A percentile compares a stretch with the other conserved stretches of the same genome.
Evolutionary conservation across 2,329 filamentous ascomycete genomes (phyloP).

Genomic region (Stemphylium beticola): DNA sequence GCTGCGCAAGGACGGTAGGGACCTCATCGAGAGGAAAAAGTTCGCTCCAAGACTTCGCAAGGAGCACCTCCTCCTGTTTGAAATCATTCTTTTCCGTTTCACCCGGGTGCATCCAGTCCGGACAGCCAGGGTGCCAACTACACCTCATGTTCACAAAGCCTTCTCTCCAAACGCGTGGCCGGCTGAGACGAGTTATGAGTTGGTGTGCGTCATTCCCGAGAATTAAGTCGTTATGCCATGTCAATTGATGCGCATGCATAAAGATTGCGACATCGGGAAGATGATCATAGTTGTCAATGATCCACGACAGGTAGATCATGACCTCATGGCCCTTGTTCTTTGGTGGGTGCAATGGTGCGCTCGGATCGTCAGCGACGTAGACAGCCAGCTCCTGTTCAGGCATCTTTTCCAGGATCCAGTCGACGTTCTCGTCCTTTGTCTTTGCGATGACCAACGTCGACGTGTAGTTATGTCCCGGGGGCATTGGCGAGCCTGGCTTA

Average conservation of each 20-base stretch:
- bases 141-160: constrained; percentile 64
- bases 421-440: constrained; percentile 58
- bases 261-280: constrained; percentile 66
- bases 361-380: constrained; percentile 61
- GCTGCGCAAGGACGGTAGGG: constrained; percentile 61
- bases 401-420: constrained; percentile 62
- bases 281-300: constrained; percentile 66
- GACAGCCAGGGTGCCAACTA: constrained; percentile 62
- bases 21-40: constrained; percentile 57
- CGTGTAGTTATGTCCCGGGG: constrained; percentile 58
- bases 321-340: constrained; percentile 68
- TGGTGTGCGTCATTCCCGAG: constrained; percentile 52
- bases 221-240: constrained; percentile 65
- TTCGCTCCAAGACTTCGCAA: constrained; percentile 55
- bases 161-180: constrained; percentile 54
- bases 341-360: constrained; percentile 56
- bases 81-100: constrained; percentile 44
- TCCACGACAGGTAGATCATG: constrained; percentile 66
- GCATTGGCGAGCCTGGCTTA: constrained; percentile 41
- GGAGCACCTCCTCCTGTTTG: constrained; percentile 54
- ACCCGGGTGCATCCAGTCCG: constrained; percentile 60
- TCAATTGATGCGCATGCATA: constrained; percentile 64
- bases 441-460: constrained; percentile 62
- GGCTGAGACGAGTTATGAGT: constrained; percentile 55
- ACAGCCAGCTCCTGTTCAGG: constrained; percentile 55